A percentile compares a stretch with the other conserved stretches of the same genome.
Conservation (phyloP, 495 filamentous ascomycete species). For the Penicillium mononematosum region DNA sequence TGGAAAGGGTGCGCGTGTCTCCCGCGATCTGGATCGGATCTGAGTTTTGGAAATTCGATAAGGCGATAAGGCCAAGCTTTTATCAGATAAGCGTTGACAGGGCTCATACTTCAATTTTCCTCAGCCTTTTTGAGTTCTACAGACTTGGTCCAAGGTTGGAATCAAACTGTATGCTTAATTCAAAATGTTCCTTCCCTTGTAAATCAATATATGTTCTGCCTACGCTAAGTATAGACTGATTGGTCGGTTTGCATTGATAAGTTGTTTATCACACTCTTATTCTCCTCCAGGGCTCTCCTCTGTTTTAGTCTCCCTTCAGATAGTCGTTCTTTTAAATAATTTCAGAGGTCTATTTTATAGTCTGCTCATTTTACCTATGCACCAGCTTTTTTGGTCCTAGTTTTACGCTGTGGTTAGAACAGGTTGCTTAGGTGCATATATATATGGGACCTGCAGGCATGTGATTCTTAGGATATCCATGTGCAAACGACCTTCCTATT, state of each 20-base stretch:
- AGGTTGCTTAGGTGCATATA: not conserved
- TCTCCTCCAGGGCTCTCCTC: not conserved
- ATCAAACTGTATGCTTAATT: not conserved
- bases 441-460: not conserved
- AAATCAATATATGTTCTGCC: not conserved
- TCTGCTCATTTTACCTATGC: not conserved
- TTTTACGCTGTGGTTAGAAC: not conserved
- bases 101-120: slow-evolving; percentile 4
- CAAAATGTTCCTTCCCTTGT: not conserved
- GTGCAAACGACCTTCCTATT: not conserved
- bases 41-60: slow-evolving; percentile 26
- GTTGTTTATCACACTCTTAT: not conserved
- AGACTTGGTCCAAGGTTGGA: not conserved
- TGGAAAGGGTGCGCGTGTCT: slow-evolving; percentile 6
- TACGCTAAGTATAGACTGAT: not conserved
- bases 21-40: slow-evolving; percentile 20
- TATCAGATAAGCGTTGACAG: slow-evolving; percentile 20
- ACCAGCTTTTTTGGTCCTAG: not conserved
- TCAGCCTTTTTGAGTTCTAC: not conserved
- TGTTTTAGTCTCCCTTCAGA: not conserved
- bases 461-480: not conserved
- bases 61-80: slow-evolving; percentile 11
- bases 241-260: not conserved
- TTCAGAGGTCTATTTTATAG: not conserved
- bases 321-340: not conserved